A percentile compares a stretch with the other conserved stretches of the same genome.
These are phyloP conservation scores for Taphrina sp. DNA, from an alignment of 1,139 yeast species.

Conservation along the genomic window DNA sequence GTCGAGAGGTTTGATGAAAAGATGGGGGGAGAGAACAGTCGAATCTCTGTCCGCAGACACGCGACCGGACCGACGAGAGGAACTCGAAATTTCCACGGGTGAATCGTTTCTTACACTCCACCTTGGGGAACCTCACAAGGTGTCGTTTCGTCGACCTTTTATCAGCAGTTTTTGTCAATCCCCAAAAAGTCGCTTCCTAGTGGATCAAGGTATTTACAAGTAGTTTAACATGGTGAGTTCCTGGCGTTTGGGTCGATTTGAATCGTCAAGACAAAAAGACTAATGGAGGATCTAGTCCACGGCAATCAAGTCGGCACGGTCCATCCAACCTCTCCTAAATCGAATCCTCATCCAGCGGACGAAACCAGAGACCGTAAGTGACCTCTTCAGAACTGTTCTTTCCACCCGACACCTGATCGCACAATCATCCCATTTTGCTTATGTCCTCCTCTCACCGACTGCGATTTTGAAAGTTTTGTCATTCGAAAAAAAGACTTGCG, in stretches of 20 bases:
- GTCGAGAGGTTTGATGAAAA: neutral
- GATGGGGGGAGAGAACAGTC: neutral
- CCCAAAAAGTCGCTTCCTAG: neutral
- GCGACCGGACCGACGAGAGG: no score
- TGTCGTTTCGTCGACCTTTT: neutral
- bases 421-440: no score
- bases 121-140: no score
- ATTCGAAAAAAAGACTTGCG: no score
- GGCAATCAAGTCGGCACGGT: conserved; percentile 76
- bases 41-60: no score
- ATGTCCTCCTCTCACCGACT: no score
- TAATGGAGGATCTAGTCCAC: conserved; percentile 45
- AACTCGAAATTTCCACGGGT: no score
- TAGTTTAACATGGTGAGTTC: neutral
- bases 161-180: neutral
- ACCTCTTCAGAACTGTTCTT: neutral
- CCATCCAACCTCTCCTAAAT: conserved; percentile 89
- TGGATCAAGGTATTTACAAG: neutral
- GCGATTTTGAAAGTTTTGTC: no score
- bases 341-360: conserved; percentile 92
- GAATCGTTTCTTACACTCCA: no score
- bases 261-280: no score
- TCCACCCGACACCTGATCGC: no score
- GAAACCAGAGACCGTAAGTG: conserved; percentile 55
- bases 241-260: no score